Evolutionary conservation across 257 asterid species (phyloP).

Genomic region (Penstemon newberryi): DNA sequence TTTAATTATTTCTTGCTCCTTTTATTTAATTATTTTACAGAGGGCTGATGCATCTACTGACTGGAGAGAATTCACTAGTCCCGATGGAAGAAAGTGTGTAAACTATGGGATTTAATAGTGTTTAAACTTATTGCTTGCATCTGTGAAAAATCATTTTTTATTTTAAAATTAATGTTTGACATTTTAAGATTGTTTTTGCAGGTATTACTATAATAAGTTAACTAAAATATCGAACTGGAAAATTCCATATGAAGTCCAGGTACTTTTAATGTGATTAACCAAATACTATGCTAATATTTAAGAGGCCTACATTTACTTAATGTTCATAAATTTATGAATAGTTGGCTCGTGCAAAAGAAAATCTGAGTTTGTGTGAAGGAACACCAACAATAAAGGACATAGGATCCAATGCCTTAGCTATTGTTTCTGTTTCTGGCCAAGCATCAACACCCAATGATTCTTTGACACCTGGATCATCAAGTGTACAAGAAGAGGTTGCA

Average conservation of each 20-base stretch:
- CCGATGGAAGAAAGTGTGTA: constrained; percentile 78
- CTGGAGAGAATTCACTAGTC: constrained; percentile 78
- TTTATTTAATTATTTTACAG: constrained; percentile 47
- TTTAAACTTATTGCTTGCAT: constrained; percentile 26
- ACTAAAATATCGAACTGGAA: constrained; percentile 75
- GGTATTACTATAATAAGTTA: constrained; percentile 75
- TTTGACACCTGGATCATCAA: constrained; percentile 50
- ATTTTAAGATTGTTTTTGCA: constrained; percentile 27
- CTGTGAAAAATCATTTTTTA: constrained; percentile 7
- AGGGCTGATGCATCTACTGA: constrained; percentile 94
- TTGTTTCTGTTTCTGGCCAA: constrained; percentile 45
- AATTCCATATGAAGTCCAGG: constrained; percentile 91
- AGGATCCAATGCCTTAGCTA: constrained; percentile 38
- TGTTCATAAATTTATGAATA: constrained; percentile 28
- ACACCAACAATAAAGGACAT: constrained; percentile 39
- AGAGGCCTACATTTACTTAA: constrained; percentile 23
- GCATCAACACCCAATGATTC: constrained; percentile 40
- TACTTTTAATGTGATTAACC: constrained; percentile 36
- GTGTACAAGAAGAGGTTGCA: constrained; percentile 49
- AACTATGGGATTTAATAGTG: constrained; percentile 10
- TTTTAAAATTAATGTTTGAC: constrained; percentile 25
- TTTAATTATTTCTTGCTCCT: constrained; percentile 9
- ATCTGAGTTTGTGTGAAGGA: constrained; percentile 37
- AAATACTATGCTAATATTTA: constrained; percentile 22
- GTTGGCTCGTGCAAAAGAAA: constrained; percentile 72